Evolutionary conservation across 1,139 yeast genomes (phyloP).

Genomic region (Blastobotrys apis): DNA sequence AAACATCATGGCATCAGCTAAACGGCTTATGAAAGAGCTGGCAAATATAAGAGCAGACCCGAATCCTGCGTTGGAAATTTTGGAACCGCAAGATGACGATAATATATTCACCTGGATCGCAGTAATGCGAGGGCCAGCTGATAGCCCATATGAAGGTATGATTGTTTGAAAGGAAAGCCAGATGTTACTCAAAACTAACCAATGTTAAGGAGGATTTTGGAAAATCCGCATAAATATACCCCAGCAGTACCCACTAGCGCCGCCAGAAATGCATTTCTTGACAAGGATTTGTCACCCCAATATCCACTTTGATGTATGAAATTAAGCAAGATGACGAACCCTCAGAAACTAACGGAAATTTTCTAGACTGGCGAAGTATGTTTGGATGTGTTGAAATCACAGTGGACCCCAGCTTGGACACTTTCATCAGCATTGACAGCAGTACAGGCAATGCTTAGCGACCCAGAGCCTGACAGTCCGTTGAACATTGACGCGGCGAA

Average conservation of each 20-base stretch:
- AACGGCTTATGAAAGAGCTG: conserved; percentile 47
- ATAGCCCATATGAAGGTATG: conserved; percentile 46
- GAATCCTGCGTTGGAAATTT: conserved; percentile 33
- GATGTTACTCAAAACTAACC: neutral
- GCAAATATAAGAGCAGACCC: conserved; percentile 38
- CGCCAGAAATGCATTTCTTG: conserved; percentile 59
- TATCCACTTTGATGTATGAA: conserved; percentile 46
- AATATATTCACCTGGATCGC: conserved; percentile 59
- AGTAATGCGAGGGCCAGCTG: conserved; percentile 52
- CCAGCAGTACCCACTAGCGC: conserved; percentile 58
- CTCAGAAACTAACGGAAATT: neutral
- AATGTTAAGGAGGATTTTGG: conserved; percentile 65
- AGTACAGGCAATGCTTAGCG: conserved; percentile 59
- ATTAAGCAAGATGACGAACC: neutral
- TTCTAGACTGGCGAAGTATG: conserved; percentile 69
- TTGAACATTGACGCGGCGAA: conserved; percentile 85
- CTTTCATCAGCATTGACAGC: conserved; percentile 67
- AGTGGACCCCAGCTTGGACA: conserved; percentile 93
- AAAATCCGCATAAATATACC: conserved; percentile 50
- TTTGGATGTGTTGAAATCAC: conserved; percentile 63
- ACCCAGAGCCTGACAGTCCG: conserved; percentile 86
- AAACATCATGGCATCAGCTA: conserved; percentile 19
- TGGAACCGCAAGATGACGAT: conserved; percentile 48
- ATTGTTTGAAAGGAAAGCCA: too few relatives aligned
- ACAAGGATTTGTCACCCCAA: conserved; percentile 71